phyloP scores from a whole-genome alignment of 192 early-diverging fungal genomes.

The Gonapodya prolifera region DNA sequence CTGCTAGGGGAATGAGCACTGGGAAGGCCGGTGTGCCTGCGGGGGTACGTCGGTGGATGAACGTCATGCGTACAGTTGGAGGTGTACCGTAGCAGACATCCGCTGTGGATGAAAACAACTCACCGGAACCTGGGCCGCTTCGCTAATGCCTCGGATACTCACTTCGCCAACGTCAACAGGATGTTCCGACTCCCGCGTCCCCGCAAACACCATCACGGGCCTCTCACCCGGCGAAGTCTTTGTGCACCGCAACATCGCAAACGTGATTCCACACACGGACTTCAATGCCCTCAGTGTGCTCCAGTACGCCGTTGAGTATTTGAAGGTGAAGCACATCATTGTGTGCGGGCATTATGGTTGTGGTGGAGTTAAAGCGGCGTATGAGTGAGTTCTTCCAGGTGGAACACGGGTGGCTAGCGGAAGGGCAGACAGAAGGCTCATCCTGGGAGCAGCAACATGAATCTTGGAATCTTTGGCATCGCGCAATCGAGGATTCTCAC shows the following conservation, averaged over 20 bases:
- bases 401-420: too few species aligned
- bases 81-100: not conserved
- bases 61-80: not conserved
- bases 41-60: not conserved
- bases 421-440: too few species aligned
- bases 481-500: too few species aligned
- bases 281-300: slow-evolving; percentile 71
- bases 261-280: slow-evolving; percentile 72
- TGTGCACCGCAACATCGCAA: slow-evolving; percentile 95
- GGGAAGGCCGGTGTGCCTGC: slow-evolving; percentile 1
- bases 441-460: too few species aligned
- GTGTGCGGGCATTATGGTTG: slow-evolving; percentile 53
- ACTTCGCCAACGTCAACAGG: slow-evolving; percentile 37
- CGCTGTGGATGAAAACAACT: not conserved
- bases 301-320: slow-evolving; percentile 82
- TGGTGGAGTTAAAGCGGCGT: slow-evolving; percentile 24
- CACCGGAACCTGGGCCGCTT: not conserved
- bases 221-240: slow-evolving; percentile 75
- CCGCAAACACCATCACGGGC: slow-evolving; percentile 55
- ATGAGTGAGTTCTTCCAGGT: slow-evolving; percentile 6
- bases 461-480: too few species aligned
- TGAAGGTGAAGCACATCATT: slow-evolving; percentile 86
- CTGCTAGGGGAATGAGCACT: too few species aligned
- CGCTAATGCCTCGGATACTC: too few species aligned
- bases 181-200: slow-evolving; percentile 87